Percentiles rank a stretch among this genome's conserved stretches.
phyloP scores from a whole-genome alignment of 306 rosid genomes.

The Sindora glabra region DNA sequence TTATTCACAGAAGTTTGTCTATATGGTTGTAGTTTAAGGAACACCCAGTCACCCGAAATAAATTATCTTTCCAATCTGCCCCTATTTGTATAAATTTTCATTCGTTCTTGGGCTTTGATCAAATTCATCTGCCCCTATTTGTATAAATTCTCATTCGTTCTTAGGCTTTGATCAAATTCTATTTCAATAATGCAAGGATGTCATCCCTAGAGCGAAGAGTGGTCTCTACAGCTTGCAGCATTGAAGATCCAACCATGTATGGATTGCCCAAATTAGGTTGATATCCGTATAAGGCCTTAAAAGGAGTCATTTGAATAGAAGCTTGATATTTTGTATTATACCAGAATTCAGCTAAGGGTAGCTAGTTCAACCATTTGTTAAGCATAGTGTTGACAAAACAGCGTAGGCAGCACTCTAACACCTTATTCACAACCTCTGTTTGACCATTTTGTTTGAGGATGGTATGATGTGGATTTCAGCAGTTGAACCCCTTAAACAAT shows the following conservation, averaged over 20 bases:
- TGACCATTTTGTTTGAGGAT: not conserved
- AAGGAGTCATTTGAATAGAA: not conserved
- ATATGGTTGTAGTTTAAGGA: not conserved
- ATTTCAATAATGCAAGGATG: not conserved
- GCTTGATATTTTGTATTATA: not conserved
- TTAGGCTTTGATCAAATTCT: not conserved
- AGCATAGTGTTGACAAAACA: not conserved
- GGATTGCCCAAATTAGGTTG: not conserved
- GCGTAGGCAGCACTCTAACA: not conserved
- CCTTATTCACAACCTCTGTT: not conserved
- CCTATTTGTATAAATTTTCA: not conserved
- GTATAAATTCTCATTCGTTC: not conserved
- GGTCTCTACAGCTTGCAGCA: not conserved
- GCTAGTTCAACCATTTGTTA: not conserved
- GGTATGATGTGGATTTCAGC: no score
- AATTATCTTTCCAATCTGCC: not conserved
- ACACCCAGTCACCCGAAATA: not conserved
- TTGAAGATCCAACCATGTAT: not conserved
- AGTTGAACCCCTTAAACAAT: no score
- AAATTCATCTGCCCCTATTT: no score
- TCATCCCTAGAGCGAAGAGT: not conserved
- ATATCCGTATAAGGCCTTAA: no score
- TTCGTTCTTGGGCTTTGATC: not conserved
- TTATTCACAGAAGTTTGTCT: not conserved
- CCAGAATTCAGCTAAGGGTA: not conserved